Evolutionary conservation across 768 basidiomycete species (phyloP).

Genomic region (Tulasnella sp.): DNA sequence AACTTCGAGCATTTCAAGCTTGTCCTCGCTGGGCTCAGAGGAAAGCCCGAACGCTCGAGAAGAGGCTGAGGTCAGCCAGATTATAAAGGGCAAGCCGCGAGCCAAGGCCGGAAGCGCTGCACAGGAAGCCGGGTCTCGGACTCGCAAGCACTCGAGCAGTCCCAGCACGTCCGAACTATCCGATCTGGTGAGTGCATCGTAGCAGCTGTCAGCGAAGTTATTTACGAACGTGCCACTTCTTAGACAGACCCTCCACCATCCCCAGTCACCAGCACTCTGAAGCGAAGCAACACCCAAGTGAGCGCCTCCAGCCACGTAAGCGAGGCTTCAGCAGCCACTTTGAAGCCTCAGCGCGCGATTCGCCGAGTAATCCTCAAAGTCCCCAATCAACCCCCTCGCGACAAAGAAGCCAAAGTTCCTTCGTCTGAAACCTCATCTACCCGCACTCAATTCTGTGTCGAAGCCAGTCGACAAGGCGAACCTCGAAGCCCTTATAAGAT

Average conservation of each 20-base stretch:
- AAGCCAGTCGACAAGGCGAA: background rate
- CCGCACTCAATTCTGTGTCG: background rate
- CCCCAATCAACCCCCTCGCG: background rate
- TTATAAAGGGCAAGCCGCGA: slow-evolving; percentile 4
- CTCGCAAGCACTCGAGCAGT: slow-evolving; percentile 4
- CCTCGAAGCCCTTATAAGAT: slow-evolving; percentile 6
- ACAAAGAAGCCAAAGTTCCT: background rate
- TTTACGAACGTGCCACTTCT: background rate
- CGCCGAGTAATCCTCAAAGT: slow-evolving; percentile 6
- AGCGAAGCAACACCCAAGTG: background rate
- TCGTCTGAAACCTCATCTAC: background rate
- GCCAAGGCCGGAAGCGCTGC: background rate
- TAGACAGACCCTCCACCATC: slow-evolving; percentile 12
- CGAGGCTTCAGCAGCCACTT: background rate
- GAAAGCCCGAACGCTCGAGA: background rate
- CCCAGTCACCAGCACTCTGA: background rate
- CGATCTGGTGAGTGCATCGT: background rate
- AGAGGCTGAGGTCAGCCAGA: slow-evolving; percentile 6
- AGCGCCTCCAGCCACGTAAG: background rate
- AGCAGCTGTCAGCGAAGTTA: background rate
- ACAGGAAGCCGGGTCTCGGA: background rate
- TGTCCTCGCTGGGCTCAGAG: background rate
- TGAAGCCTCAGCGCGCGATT: background rate
- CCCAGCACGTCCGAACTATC: background rate
- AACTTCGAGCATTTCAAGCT: slow-evolving; percentile 11